These are phyloP conservation scores for Silene latifolia DNA, from an alignment of 148 eudicot species.

Conservation along the genomic window DNA sequence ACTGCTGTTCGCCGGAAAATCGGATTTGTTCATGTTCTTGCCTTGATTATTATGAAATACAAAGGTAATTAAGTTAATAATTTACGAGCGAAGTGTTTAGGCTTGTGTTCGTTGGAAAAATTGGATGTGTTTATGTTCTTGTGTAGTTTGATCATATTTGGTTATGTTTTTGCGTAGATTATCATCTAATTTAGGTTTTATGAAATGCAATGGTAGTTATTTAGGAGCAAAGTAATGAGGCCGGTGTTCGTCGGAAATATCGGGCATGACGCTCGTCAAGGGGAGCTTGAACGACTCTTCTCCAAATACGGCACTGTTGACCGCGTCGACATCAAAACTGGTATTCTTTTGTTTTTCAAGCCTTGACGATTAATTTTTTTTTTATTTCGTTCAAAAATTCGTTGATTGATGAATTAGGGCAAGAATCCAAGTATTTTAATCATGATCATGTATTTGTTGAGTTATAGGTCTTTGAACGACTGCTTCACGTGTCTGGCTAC, in stretches of 20 bases:
- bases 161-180: background rate
- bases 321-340: slow-evolving; percentile 3
- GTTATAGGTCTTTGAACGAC: no score
- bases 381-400: background rate
- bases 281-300: background rate
- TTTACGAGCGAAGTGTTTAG: slow-evolving; percentile 16
- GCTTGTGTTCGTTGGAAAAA: slow-evolving; percentile 78
- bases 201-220: background rate
- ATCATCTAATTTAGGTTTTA: background rate
- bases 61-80: no score
- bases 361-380: background rate
- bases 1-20: slow-evolving; percentile 81
- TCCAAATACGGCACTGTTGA: slow-evolving; percentile 6
- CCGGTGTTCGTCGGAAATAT: slow-evolving; percentile 6
- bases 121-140: slow-evolving; percentile 40
- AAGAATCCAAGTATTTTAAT: no score
- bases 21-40: slow-evolving; percentile 37
- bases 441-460: no score
- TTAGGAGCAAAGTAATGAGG: background rate
- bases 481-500: no score
- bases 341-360: background rate
- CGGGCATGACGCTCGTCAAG: background rate
- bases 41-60: background rate
- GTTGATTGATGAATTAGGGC: background rate
- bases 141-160: background rate